Conservation (phyloP, 257 asterid genomes). For the Buddleja alternifolia region DNA sequence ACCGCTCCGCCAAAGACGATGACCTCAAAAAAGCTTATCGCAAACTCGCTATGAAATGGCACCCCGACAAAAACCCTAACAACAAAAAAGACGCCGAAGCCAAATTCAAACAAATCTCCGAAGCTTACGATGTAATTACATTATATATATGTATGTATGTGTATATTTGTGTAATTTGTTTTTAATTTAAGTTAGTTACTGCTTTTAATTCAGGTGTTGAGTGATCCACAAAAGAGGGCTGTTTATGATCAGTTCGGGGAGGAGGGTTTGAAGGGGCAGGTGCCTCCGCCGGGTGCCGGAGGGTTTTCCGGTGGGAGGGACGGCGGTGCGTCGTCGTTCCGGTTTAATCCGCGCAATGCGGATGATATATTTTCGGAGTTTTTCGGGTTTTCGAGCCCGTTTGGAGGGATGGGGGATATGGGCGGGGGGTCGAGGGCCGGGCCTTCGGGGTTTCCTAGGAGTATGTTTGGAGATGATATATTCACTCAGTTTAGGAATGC, state of each 20-base stretch:
- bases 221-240: conserved; percentile 66
- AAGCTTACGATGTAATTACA: conserved; percentile 61
- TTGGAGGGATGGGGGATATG: conserved; percentile 56
- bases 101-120: conserved; percentile 69
- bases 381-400: conserved; percentile 52
- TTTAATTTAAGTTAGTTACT: conserved; percentile 20
- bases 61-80: conserved; percentile 69
- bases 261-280: conserved; percentile 66
- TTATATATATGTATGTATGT: too few species aligned
- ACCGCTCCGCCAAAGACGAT: conserved; percentile 59
- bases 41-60: conserved; percentile 75
- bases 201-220: conserved; percentile 47
- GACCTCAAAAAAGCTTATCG: conserved; percentile 68
- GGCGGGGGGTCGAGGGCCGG: conserved; percentile 44
- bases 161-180: neutral
- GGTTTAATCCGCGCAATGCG: conserved; percentile 55
- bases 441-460: conserved; percentile 40
- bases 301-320: conserved; percentile 40
- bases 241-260: conserved; percentile 68
- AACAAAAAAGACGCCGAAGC: conserved; percentile 67
- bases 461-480: conserved; percentile 51
- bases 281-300: conserved; percentile 64
- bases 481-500: conserved; percentile 49
- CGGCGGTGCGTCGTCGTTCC: conserved; percentile 42
- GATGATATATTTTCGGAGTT: conserved; percentile 56